Percentiles rank a stretch among this genome's conserved stretches.
These are phyloP conservation scores for Lachnellula hyalina DNA, from an alignment of 2,329 filamentous ascomycete genomes.

Conservation along the genomic window DNA sequence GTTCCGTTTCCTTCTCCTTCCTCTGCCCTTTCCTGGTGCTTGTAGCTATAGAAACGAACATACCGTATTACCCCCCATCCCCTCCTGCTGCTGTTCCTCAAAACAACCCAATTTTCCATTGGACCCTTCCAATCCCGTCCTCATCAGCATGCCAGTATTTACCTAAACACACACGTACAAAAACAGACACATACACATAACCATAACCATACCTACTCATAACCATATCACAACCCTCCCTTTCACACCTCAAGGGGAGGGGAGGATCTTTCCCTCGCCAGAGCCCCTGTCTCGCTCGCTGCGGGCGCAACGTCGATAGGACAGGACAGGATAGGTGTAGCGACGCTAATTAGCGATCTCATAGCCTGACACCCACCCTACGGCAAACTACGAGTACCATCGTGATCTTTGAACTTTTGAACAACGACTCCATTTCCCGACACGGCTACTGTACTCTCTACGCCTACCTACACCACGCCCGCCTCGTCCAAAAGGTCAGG, in stretches of 20 bases:
- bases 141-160: no score
- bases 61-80: no score
- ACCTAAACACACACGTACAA: no score
- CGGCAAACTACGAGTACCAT: background rate
- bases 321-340: background rate
- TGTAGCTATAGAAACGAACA: no score
- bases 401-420: background rate
- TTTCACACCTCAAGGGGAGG: background rate
- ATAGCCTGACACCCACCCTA: background rate
- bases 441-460: background rate
- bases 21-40: no score
- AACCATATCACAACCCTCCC: background rate
- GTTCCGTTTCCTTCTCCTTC: no score
- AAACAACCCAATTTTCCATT: no score
- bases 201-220: background rate
- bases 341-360: slow-evolving; percentile 18
- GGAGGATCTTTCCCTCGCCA: slow-evolving; percentile 6
- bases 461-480: background rate
- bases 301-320: slow-evolving; percentile 17
- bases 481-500: background rate
- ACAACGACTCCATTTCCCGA: background rate
- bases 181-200: no score
- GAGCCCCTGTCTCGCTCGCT: slow-evolving; percentile 6
- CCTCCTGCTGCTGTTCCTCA: no score
- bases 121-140: no score